phyloP scores from a whole-genome alignment of 805 yeast genomes.

The Candida sonorensis region DNA sequence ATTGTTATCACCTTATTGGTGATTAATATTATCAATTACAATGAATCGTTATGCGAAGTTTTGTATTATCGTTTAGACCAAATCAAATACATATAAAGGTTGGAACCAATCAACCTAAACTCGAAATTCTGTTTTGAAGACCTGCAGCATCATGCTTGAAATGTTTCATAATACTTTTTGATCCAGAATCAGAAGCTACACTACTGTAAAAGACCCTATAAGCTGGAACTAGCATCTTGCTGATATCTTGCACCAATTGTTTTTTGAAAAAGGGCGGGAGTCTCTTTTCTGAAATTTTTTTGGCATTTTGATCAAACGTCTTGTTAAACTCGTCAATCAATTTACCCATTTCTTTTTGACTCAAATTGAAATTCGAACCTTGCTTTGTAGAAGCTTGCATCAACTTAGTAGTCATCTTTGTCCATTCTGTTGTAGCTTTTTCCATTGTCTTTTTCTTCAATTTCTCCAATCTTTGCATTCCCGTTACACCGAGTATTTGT shows the following conservation, averaged over 20 bases:
- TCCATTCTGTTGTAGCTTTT: slow-evolving; percentile 74
- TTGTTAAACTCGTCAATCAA: slow-evolving; percentile 57
- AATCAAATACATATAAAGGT: no score
- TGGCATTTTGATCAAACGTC: slow-evolving; percentile 71
- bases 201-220: slow-evolving; percentile 82
- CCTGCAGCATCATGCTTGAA: slow-evolving; percentile 54
- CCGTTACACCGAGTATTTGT: slow-evolving; percentile 49
- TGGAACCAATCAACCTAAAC: no score
- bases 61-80: no score
- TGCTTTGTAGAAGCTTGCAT: slow-evolving; percentile 74
- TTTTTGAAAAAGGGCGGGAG: slow-evolving; percentile 39
- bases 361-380: slow-evolving; percentile 37
- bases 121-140: slow-evolving; percentile 27
- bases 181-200: slow-evolving; percentile 59
- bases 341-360: slow-evolving; percentile 80
- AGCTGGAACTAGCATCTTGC: slow-evolving; percentile 65
- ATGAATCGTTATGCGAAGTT: no score
- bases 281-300: slow-evolving; percentile 48
- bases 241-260: slow-evolving; percentile 64
- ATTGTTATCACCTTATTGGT: no score
- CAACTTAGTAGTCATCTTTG: slow-evolving; percentile 62
- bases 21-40: no score
- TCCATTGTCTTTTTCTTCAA: slow-evolving; percentile 69
- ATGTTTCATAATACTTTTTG: slow-evolving; percentile 66
- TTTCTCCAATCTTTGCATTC: slow-evolving; percentile 56